phyloP scores from a whole-genome alignment of 2,329 filamentous ascomycete species.

The Beauveria bassiana region DNA sequence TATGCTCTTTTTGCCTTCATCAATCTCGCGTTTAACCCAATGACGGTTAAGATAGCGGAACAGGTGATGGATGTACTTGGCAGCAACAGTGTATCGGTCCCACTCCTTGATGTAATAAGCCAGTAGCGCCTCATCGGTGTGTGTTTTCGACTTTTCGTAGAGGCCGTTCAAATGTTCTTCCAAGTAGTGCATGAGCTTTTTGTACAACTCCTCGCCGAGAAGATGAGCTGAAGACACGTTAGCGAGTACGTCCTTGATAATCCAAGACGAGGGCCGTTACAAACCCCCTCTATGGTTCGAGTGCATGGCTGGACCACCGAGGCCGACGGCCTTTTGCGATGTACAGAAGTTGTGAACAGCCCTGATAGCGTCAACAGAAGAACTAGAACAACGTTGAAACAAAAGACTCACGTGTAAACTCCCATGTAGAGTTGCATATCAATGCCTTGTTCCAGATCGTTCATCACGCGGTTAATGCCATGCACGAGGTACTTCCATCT shows the following conservation, averaged over 20 bases:
- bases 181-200: constrained; percentile 81
- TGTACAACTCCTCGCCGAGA: constrained; percentile 91
- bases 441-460: constrained; percentile 81
- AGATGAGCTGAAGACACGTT: constrained; percentile 60
- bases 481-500: constrained; percentile 87
- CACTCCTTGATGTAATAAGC: constrained; percentile 95
- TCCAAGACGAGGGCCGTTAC: constrained; percentile 12
- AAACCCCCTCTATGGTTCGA: constrained; percentile 53
- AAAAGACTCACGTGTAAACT: constrained; percentile 66
- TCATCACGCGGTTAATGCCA: constrained; percentile 90
- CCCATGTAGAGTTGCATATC: constrained; percentile 98
- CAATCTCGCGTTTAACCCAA: constrained; percentile 98
- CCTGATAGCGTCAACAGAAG: constrained; percentile 38
- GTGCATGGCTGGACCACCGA: constrained; percentile 34
- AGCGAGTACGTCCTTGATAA: neutral
- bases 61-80: constrained; percentile 94
- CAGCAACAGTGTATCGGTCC: constrained; percentile 89
- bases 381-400: neutral
- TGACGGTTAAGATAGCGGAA: constrained; percentile 95
- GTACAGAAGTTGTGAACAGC: constrained; percentile 99
- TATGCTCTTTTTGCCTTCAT: constrained; percentile 96
- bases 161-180: constrained; percentile 67
- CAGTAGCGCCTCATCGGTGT: constrained; percentile 84
- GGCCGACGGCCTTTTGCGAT: constrained; percentile 83
- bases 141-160: constrained; percentile 63